Conservation (phyloP, 345 rosid genomes). For the Streptanthus diversifolius region DNA sequence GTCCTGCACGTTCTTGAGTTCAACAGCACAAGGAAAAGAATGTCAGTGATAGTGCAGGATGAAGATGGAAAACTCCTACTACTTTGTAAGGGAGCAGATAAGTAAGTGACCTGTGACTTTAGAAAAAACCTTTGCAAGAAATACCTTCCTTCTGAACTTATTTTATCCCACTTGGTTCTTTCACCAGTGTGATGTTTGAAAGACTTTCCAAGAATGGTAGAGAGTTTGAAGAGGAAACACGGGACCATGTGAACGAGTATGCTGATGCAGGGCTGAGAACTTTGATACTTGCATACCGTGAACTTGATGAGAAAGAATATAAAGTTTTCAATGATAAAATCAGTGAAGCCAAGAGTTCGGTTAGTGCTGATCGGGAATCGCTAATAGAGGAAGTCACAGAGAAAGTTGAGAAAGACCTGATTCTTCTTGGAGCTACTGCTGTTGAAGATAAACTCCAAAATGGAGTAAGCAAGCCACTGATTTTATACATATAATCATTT, state of each 20-base stretch:
- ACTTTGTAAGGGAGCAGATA: conserved; percentile 92
- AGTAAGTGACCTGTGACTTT: conserved; percentile 39
- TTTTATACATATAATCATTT: background rate
- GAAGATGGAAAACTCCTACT: conserved; percentile 69
- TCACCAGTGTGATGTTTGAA: conserved; percentile 78
- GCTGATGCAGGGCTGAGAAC: conserved; percentile 95
- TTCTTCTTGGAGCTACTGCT: conserved; percentile 94
- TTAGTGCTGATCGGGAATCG: conserved; percentile 65
- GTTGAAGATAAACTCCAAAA: conserved; percentile 96
- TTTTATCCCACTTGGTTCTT: background rate
- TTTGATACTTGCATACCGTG: conserved; percentile 75
- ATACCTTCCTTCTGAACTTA: background rate
- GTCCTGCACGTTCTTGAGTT: conserved; percentile 79
- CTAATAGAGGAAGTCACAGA: conserved; percentile 64
- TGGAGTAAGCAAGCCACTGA: conserved; percentile 56
- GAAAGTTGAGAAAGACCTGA: conserved; percentile 63
- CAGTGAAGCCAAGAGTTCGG: conserved; percentile 65
- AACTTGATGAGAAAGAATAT: conserved; percentile 70
- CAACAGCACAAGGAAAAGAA: conserved; percentile 82
- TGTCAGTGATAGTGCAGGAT: conserved; percentile 79
- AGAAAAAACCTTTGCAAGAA: background rate
- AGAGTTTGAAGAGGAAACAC: conserved; percentile 64
- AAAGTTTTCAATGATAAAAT: conserved; percentile 47
- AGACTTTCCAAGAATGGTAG: conserved; percentile 64
- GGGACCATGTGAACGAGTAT: conserved; percentile 75